Conservation (phyloP, 148 eudicot species). For the Tetragonia tetragonoides region DNA sequence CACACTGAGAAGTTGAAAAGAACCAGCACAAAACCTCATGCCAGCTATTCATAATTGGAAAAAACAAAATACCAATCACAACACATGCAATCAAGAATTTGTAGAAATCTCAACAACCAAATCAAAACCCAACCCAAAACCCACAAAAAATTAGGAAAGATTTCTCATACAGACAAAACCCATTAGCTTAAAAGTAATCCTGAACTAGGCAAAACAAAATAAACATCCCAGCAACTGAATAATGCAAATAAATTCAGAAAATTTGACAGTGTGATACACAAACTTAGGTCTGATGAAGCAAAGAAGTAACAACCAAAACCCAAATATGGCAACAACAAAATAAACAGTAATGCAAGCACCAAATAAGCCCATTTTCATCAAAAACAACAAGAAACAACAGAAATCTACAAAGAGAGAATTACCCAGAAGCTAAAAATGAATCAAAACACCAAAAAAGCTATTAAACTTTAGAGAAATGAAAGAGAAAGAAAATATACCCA, state of each 20-base stretch:
- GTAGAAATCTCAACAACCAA: neutral
- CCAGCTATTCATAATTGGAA: neutral
- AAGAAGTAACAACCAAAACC: neutral
- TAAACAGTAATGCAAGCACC: slow-evolving; percentile 1
- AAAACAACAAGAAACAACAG: slow-evolving; percentile 4
- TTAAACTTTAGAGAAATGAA: neutral
- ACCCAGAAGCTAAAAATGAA: slow-evolving; percentile 17
- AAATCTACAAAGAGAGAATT: neutral
- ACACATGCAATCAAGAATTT: slow-evolving; percentile 17
- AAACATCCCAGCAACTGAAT: neutral
- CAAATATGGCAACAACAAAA: neutral
- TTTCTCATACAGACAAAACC: neutral
- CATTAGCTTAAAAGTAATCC: neutral
- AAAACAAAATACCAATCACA: neutral
- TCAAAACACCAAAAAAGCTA: neutral
- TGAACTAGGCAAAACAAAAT: neutral
- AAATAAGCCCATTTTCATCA: neutral
- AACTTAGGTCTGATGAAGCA: neutral
- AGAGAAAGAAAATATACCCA: slow-evolving; percentile 13
- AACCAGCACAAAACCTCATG: no score
- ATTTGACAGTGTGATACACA: neutral
- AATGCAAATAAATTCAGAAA: neutral
- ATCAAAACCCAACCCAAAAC: neutral
- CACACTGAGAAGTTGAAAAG: no score
- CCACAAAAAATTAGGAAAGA: neutral